phyloP scores from a whole-genome alignment of 768 basidiomycete species.

The Candolleomyces aberdarensis region DNA sequence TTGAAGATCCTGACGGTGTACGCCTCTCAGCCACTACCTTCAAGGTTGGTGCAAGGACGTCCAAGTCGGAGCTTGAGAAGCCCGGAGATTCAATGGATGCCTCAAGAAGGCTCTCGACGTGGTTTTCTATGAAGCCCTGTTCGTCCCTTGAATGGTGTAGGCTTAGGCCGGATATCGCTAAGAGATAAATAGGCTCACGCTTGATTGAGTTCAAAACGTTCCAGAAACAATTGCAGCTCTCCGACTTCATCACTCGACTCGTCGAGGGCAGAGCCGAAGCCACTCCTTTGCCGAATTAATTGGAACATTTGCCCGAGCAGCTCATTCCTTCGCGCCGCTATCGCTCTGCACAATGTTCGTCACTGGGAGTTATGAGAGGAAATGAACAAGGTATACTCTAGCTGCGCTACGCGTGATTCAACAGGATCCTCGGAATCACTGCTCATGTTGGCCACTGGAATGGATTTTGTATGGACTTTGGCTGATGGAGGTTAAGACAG shows the following conservation, averaged over 20 bases:
- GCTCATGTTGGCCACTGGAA: background rate
- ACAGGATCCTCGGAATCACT: conserved; percentile 29
- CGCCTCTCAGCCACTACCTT: background rate
- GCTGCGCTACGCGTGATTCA: conserved; percentile 42
- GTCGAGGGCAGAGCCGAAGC: conserved; percentile 34
- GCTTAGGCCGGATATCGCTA: background rate
- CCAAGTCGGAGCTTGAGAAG: background rate
- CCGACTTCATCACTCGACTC: conserved; percentile 17
- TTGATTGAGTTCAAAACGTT: conserved; percentile 14
- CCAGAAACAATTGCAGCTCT: conserved; percentile 10
- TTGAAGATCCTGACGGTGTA: background rate
- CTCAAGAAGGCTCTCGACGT: background rate
- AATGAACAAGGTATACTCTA: conserved; percentile 29
- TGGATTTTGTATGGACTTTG: background rate
- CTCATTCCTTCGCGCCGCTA: conserved; percentile 63
- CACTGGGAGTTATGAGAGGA: background rate
- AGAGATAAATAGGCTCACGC: conserved; percentile 15
- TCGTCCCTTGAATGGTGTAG: background rate
- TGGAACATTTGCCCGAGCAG: conserved; percentile 69
- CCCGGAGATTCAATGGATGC: background rate
- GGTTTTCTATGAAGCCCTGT: conserved; percentile 2
- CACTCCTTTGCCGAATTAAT: conserved; percentile 55
- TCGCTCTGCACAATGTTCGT: conserved; percentile 41
- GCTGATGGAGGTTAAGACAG: conserved; percentile 1
- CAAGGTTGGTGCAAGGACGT: background rate